Base-by-base conservation (phyloP, 768 basidiomycete species). In the Xerocomellus amylosporus region DNA sequence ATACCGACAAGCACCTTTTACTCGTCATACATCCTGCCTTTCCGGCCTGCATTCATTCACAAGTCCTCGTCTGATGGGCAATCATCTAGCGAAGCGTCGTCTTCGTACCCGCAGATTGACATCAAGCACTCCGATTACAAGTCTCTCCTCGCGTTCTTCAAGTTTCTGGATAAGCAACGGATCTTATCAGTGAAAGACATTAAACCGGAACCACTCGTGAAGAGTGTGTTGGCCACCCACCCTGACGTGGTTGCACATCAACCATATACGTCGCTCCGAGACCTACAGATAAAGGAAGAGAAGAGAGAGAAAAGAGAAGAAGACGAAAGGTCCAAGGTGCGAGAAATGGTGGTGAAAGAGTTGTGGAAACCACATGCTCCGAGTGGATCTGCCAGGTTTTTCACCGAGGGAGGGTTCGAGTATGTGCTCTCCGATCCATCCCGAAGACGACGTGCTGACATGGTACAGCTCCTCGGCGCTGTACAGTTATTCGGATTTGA, bases 111-210 rank as follows among this genome's bases (percentile, higher is more conserved):
- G 42, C 77, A 56, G 39, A 79, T 88, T 54, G 89, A 81, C 60
- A 87, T 95, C 68, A 93, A 88, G 61, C 79, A 86, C 10, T 93
- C 90, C 1, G 79, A 79, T 2, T 81, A 85, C 74, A 97, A 94
- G 71, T 90, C 90, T 10, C 77, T 95, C 19, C 79, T 85, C 2
- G 78, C 86, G 1, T 94, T 96, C 74, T 77, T 97, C 62, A 93
- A 89, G 67, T 64, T 80, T 17, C 75, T 80, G 17, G 89, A 91
- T 56, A 95, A 95, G 66, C 81, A 84, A 8, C 79, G 79, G 0
- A 68, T 97, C 22, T 63, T 96, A 36, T 83, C 83, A 13, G 74
- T 87, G 22, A 97, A 96, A 65, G 78, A 86, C 20, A 69, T 45
- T 66, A 76, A 64, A 67, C 75, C 67, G 48, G 83, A 81, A 20